These are phyloP conservation scores for Thinopyrum elongatum DNA, from an alignment of 176 grass and related monocot genomes.

Conservation along the genomic window DNA sequence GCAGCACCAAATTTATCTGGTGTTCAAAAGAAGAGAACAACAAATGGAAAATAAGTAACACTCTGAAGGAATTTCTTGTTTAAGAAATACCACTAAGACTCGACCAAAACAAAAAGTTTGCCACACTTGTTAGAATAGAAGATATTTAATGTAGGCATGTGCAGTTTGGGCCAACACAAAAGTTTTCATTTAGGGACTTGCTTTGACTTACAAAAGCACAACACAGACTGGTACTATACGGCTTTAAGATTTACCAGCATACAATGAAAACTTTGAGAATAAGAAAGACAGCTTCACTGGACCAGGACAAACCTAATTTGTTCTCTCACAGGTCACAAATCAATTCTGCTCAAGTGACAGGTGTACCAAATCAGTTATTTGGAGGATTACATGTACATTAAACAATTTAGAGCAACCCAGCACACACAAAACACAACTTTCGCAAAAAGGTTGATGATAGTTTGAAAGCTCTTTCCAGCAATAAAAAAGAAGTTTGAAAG, in stretches of 20 bases:
- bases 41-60: conserved; percentile 4
- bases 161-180: neutral
- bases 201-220: neutral
- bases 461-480: neutral
- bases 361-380: conserved; percentile 3
- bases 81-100: neutral
- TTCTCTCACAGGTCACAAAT: neutral
- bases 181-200: neutral
- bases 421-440: neutral
- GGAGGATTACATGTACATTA: neutral
- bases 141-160: neutral
- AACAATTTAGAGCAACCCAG: neutral
- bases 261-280: neutral
- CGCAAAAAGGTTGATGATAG: neutral
- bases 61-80: neutral
- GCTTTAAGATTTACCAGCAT: neutral
- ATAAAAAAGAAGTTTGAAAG: neutral
- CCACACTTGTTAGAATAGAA: neutral
- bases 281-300: neutral
- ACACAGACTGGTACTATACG: neutral
- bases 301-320: neutral
- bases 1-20: conserved; percentile 98
- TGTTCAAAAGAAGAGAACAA: neutral
- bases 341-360: neutral
- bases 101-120: neutral